phyloP scores from a whole-genome alignment of 306 rosid species.

The Cucumis melo region DNA sequence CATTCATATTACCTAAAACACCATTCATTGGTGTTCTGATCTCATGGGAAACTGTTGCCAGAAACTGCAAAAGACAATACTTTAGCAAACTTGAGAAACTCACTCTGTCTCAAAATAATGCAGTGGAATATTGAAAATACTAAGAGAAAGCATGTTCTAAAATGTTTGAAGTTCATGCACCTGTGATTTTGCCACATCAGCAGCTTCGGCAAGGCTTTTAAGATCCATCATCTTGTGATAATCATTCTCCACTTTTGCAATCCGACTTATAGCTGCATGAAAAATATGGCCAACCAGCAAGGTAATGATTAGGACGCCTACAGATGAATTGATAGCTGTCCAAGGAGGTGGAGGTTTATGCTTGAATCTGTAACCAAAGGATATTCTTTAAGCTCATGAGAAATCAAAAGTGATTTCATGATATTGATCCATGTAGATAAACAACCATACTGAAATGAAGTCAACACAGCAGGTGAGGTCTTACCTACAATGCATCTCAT shows the following conservation, averaged over 20 bases:
- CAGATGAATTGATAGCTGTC: conserved; percentile 55
- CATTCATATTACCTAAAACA: conserved; percentile 54
- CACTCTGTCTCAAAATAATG: not conserved
- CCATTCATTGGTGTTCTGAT: conserved; percentile 98
- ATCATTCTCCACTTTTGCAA: conserved; percentile 74
- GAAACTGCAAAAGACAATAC: conserved; percentile 48
- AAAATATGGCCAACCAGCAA: conserved; percentile 73
- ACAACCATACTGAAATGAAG: not conserved
- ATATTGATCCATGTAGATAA: not conserved
- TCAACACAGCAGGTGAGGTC: conserved; percentile 2
- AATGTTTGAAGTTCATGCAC: conserved; percentile 14
- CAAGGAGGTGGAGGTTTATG: conserved; percentile 63
- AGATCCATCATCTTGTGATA: conserved; percentile 45
- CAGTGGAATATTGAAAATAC: not conserved
- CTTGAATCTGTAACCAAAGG: conserved; percentile 54
- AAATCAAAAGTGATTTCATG: not conserved
- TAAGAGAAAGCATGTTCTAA: conserved; percentile 3
- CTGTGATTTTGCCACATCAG: conserved; percentile 97
- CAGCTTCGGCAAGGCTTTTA: conserved; percentile 80
- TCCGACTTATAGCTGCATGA: conserved; percentile 62
- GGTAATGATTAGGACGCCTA: conserved; percentile 56
- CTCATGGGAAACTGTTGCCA: conserved; percentile 96
- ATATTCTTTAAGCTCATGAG: not conserved
- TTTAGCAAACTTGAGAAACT: conserved; percentile 3
- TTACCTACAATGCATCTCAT: conserved; percentile 98